Conservation (phyloP, 176 grass and related monocot genomes). For the Avena sativa region DNA sequence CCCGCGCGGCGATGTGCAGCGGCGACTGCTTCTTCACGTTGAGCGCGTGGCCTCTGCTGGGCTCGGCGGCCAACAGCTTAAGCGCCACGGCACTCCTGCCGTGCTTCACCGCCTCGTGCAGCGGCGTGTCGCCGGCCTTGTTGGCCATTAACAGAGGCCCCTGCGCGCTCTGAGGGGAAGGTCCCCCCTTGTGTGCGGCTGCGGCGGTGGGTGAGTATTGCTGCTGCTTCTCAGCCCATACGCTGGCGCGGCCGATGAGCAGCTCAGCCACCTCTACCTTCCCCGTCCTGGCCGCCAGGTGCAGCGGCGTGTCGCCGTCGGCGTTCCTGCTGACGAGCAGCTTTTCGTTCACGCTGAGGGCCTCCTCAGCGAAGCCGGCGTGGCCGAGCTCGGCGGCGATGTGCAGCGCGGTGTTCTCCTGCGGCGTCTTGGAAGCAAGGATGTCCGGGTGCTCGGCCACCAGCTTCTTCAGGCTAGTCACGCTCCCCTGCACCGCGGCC, state of each 20-base stretch:
- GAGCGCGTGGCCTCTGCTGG: conserved; percentile 33
- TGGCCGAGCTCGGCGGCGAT: conserved; percentile 55
- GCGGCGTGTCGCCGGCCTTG: conserved; percentile 45
- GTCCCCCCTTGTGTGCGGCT: neutral
- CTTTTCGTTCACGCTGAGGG: neutral
- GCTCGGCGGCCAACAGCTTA: conserved; percentile 53
- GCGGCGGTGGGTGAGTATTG: neutral
- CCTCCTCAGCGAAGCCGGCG: conserved; percentile 27
- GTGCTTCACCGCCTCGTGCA: conserved; percentile 68
- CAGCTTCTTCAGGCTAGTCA: conserved; percentile 16
- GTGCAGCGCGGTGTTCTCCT: conserved; percentile 65
- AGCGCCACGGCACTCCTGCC: conserved; percentile 38
- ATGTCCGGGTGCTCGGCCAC: neutral
- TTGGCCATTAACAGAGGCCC: conserved; percentile 30
- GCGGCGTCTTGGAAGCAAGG: conserved; percentile 54
- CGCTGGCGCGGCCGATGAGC: conserved; percentile 5
- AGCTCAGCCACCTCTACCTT: conserved; percentile 25
- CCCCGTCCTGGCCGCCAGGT: conserved; percentile 58
- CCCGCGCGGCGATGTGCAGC: conserved; percentile 65
- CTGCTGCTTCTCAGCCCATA: neutral
- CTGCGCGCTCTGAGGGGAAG: neutral
- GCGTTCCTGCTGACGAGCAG: conserved; percentile 46
- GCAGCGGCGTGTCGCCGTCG: conserved; percentile 71
- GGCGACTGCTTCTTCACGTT: conserved; percentile 62
- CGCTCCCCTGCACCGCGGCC: conserved; percentile 51